phyloP scores from a whole-genome alignment of 177 flowering plant species.

The Vitis hybrid region DNA sequence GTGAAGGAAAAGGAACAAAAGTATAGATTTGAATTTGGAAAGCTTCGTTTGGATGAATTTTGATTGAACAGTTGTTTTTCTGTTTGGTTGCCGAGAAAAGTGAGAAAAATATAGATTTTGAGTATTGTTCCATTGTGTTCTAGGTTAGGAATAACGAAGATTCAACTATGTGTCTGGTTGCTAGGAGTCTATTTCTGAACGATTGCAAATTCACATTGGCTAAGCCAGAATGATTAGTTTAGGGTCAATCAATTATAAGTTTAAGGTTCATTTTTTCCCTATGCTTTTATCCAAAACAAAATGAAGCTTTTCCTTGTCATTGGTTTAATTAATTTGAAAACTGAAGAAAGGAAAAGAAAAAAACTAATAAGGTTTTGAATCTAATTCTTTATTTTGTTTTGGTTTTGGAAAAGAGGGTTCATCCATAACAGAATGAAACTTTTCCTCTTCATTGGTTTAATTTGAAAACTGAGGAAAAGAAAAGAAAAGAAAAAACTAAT shows the following conservation, averaged over 20 bases:
- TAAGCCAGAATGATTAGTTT: too few relatives aligned
- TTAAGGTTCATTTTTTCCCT: too few relatives aligned
- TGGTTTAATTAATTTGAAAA: background rate
- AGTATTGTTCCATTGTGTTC: background rate
- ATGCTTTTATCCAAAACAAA: background rate
- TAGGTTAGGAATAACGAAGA: too few relatives aligned
- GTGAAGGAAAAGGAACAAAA: background rate
- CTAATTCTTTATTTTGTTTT: background rate
- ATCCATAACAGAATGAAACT: too few relatives aligned
- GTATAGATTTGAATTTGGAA: background rate
- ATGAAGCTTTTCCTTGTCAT: background rate
- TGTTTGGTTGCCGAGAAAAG: background rate
- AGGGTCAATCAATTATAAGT: too few relatives aligned
- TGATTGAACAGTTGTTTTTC: too few relatives aligned
- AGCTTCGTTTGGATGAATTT: background rate
- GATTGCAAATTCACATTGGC: too few relatives aligned
- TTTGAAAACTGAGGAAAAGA: too few relatives aligned
- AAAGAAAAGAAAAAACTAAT: too few relatives aligned
- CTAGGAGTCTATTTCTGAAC: too few relatives aligned
- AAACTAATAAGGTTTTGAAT: background rate
- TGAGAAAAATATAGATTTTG: background rate
- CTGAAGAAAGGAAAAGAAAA: background rate
- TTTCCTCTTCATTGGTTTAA: too few relatives aligned
- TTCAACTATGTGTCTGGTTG: too few relatives aligned
- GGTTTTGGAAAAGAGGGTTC: background rate